A percentile compares a stretch with the other conserved stretches of the same genome.
Evolutionary conservation across 2,329 filamentous ascomycete species (phyloP).

Genomic region (Penicillium sp.): DNA sequence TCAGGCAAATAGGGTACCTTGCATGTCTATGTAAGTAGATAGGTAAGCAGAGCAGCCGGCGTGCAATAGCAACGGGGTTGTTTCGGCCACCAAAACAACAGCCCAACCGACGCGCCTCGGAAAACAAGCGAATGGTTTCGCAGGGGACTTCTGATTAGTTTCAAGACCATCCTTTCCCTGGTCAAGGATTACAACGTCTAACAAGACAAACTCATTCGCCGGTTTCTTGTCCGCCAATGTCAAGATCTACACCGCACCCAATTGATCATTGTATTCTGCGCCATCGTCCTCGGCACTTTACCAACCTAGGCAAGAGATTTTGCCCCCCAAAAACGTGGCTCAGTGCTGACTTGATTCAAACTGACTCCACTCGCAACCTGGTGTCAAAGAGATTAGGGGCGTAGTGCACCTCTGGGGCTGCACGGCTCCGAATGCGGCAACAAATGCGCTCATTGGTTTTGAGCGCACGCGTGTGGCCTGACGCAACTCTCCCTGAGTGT

Average conservation of each 20-base stretch:
- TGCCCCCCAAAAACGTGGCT: not conserved
- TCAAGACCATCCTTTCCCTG: no score
- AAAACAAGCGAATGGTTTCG: no score
- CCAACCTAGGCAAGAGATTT: constrained; percentile 8
- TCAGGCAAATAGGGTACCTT: no score
- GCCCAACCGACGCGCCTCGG: no score
- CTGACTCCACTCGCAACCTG: constrained; percentile 2
- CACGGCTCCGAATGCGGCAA: not conserved
- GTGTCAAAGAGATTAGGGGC: not conserved
- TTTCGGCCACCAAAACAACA: no score
- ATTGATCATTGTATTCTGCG: not conserved
- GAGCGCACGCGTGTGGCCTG: not conserved
- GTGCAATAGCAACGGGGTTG: no score
- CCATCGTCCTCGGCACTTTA: not conserved
- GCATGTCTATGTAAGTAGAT: no score
- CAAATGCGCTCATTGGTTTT: not conserved
- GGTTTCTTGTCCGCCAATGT: not conserved
- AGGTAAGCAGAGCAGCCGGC: no score
- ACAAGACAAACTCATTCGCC: no score
- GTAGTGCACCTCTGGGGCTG: not conserved
- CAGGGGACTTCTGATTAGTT: no score
- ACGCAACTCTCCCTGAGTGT: not conserved
- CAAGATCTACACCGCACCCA: not conserved
- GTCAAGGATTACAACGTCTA: no score
- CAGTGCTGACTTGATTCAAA: not conserved